phyloP scores from a whole-genome alignment of 805 yeast species.

The Monosporozyma siamensis region DNA sequence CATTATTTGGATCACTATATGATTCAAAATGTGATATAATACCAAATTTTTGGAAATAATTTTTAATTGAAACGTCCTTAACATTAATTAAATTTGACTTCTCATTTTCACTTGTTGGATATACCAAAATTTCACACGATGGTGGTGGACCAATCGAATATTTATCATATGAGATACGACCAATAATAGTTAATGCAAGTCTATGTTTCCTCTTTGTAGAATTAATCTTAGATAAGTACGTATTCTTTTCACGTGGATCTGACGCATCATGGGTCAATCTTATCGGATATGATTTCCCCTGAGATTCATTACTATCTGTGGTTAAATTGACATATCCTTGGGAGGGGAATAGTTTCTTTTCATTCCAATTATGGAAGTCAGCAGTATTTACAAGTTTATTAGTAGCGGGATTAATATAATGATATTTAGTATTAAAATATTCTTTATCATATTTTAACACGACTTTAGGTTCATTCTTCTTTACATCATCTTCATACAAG shows the following conservation, averaged over 20 bases:
- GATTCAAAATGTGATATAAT: constrained; percentile 48
- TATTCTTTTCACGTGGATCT: constrained; percentile 21
- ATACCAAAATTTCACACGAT: constrained; percentile 55
- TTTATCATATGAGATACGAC: constrained; percentile 47
- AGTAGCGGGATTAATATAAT: constrained; percentile 24
- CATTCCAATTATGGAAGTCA: constrained; percentile 21
- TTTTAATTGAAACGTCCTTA: constrained; percentile 28
- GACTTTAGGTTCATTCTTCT: constrained; percentile 5
- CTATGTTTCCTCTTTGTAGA: constrained; percentile 13
- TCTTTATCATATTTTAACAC: constrained; percentile 16
- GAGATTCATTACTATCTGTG: constrained; percentile 7
- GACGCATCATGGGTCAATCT: constrained; percentile 10
- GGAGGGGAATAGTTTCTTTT: constrained; percentile 12
- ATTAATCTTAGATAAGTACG: background rate
- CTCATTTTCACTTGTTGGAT: constrained; percentile 34
- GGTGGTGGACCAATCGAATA: constrained; percentile 73
- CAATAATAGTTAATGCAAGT: constrained; percentile 8
- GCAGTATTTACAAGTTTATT: constrained; percentile 15
- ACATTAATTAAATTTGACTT: constrained; percentile 2
- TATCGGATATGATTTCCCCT: constrained; percentile 8
- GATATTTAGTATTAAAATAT: constrained; percentile 19
- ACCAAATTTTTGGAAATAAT: constrained; percentile 56
- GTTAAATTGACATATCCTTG: constrained; percentile 17
- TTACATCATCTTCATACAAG: background rate
- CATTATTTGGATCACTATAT: constrained; percentile 62